Conservation (phyloP, 495 filamentous ascomycete genomes). For the Cladorrhinum samala region DNA sequence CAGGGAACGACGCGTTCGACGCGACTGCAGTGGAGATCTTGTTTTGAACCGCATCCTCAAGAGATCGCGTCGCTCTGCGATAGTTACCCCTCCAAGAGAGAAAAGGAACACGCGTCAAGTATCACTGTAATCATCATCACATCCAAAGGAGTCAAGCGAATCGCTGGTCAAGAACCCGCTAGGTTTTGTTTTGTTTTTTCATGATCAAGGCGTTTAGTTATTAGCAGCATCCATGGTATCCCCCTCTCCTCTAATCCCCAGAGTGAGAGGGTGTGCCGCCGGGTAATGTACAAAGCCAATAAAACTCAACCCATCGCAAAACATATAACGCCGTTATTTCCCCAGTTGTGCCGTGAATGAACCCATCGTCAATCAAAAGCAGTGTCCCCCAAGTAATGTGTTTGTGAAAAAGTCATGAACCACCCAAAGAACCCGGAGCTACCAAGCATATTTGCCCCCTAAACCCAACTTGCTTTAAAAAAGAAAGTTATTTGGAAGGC, state of each 20-base stretch:
- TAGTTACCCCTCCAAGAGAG: no score
- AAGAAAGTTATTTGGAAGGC: slow-evolving; percentile 4
- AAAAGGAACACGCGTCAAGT: no score
- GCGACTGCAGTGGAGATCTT: background rate
- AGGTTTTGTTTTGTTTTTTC: background rate
- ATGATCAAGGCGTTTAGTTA: slow-evolving; percentile 12
- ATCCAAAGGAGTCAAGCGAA: background rate
- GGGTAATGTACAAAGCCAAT: slow-evolving; percentile 33
- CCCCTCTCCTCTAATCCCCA: slow-evolving; percentile 12
- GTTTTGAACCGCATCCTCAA: background rate
- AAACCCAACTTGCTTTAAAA: slow-evolving; percentile 11
- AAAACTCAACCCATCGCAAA: slow-evolving; percentile 29
- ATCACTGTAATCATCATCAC: background rate
- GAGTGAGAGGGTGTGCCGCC: slow-evolving; percentile 8
- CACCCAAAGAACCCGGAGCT: slow-evolving; percentile 23
- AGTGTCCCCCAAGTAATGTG: slow-evolving; percentile 24
- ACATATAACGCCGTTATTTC: slow-evolving; percentile 34
- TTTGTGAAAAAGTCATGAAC: slow-evolving; percentile 26
- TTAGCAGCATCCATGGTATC: slow-evolving; percentile 5
- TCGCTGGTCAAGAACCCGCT: background rate
- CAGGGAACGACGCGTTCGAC: background rate
- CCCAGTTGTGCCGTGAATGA: slow-evolving; percentile 20
- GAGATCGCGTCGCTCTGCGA: background rate
- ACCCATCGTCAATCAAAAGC: slow-evolving; percentile 19
- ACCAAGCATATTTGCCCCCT: no score